phyloP scores from a whole-genome alignment of 805 yeast genomes.

The Ogataea pilisensis region DNA sequence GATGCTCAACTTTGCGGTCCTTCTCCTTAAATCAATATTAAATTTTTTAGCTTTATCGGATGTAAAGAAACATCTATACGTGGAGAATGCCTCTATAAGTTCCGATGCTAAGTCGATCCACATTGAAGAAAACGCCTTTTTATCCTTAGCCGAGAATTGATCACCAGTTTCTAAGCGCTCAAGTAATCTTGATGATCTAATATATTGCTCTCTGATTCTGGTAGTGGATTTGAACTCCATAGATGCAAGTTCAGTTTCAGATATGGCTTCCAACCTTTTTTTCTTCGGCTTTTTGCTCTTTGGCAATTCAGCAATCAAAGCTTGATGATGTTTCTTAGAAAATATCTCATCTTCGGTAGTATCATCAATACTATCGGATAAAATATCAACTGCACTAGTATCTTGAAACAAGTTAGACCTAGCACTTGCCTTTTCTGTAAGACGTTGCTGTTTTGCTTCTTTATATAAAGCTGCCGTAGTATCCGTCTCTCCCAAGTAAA shows the following conservation, averaged over 20 bases:
- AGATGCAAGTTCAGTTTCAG: constrained; percentile 25
- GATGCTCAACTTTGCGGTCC: constrained; percentile 57
- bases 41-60: constrained; percentile 67
- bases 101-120: constrained; percentile 87
- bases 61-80: constrained; percentile 74
- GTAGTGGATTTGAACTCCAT: constrained; percentile 30
- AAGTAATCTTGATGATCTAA: constrained; percentile 47
- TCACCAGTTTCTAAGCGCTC: constrained; percentile 40
- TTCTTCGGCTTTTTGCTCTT: constrained; percentile 17
- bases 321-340: constrained; percentile 21
- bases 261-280: constrained; percentile 18
- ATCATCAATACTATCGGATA: constrained; percentile 16
- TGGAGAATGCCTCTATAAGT: constrained; percentile 75
- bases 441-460: constrained; percentile 47
- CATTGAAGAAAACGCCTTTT: constrained; percentile 55
- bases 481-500: constrained; percentile 56
- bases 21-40: constrained; percentile 62
- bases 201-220: constrained; percentile 42
- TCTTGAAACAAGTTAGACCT: constrained; percentile 24
- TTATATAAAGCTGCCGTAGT: constrained; percentile 50
- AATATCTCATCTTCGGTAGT: constrained; percentile 15
- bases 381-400: constrained; percentile 13
- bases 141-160: constrained; percentile 30
- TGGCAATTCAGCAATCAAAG: constrained; percentile 32
- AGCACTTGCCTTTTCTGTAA: constrained; percentile 26